Evolutionary conservation across 2,329 filamentous ascomycete genomes (phyloP), one percentile per base, ranked within the genome.

Genomic region (Pseudocercospora crystallina): DNA sequence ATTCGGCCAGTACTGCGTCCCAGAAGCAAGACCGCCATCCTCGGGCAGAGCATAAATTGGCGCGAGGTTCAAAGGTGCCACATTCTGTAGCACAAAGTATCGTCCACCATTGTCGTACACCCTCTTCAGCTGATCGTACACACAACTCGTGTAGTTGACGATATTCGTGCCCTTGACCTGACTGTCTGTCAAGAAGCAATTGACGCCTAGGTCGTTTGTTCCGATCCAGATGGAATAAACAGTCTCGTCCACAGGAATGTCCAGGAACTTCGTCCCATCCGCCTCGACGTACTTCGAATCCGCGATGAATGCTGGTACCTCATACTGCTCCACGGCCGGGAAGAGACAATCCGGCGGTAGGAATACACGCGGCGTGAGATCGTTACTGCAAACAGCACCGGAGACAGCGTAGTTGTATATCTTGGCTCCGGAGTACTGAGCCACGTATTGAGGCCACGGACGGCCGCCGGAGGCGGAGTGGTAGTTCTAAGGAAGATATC

Each of bases 181-280:
- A 17, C 75, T 76, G 63, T 89, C 85, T 4, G 78, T 82, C 30
- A 91, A 67, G 63, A 90, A 86, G 8, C 79, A 85, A 44, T 76
- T 69, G 49, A 74, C 76, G 15, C 87, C 87, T 8, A 92, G 73
- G 62, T 94, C 88, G 64, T 92, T 92, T 17, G 87, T 90, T 2
- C 88, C 88, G 61, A 91, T 90, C 86, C 86, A 91, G 43, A 91
- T 79, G 1, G 82, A 78, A 62, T 90, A 91, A 2, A 89, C 82
- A 0, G 86, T 89, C 56, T 84, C 82, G 29, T 80, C 70, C 1
- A 77, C 60, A 2, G 73, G 76, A 39, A 73, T 71, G 31, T 68
- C 63, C 50, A 80, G 68, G 62, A 72, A 70, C 5, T 69, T 68
- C 1, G 64, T 71, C 46, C 71, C 72, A 47, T 72, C 69, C 1